These are phyloP conservation scores for Ceratocystis colombiana DNA, from an alignment of 2,329 filamentous ascomycete genomes.

Conservation along the genomic window DNA sequence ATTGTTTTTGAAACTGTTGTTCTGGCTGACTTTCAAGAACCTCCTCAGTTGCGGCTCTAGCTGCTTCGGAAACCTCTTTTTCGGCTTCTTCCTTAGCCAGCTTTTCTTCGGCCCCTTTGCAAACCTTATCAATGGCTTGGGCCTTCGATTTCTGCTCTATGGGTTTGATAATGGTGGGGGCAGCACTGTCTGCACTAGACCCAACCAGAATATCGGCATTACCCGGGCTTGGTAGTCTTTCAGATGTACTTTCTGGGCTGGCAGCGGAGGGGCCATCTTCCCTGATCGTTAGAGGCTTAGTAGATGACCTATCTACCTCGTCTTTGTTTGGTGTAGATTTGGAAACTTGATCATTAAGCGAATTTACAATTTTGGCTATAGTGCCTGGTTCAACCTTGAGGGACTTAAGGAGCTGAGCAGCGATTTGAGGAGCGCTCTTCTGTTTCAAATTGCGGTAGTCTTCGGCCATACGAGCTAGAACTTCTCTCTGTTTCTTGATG, in stretches of 20 bases:
- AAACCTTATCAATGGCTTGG: no score
- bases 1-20: background rate
- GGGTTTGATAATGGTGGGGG: background rate
- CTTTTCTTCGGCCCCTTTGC: no score
- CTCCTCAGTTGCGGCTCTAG: background rate
- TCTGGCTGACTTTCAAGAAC: background rate
- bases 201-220: no score
- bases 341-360: background rate
- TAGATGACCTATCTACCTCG: background rate
- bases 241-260: background rate
- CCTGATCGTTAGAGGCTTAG: background rate
- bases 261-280: background rate
- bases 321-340: background rate
- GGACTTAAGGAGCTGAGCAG: background rate
- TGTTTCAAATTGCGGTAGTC: background rate
- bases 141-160: no score
- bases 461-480: constrained; percentile 11
- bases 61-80: background rate
- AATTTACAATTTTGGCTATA: background rate
- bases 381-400: background rate
- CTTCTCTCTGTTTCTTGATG: constrained; percentile 10
- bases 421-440: background rate
- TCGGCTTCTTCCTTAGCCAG: background rate
- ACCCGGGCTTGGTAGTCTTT: no score
- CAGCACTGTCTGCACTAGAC: background rate